phyloP scores from a whole-genome alignment of 768 basidiomycete species.

The Podaxis pistillaris region DNA sequence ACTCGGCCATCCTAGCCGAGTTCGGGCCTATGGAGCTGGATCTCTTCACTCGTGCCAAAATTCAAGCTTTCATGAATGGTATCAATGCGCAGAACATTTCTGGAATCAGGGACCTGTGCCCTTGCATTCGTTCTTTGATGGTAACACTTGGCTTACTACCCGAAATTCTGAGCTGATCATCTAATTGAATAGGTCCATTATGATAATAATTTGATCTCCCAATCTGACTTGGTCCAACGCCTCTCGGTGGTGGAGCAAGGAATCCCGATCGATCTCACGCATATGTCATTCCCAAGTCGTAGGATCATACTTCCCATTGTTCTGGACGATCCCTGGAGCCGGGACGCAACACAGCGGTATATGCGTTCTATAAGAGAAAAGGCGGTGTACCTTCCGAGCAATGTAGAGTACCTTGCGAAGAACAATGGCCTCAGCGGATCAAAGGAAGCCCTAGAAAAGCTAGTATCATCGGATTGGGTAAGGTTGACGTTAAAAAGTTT shows the following conservation, averaged over 20 bases:
- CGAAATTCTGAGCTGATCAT: not conserved
- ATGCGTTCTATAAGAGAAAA: conserved; percentile 51
- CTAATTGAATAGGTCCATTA: conserved; percentile 43
- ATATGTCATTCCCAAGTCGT: conserved; percentile 48
- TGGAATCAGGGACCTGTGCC: conserved; percentile 42
- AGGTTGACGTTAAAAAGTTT: not conserved
- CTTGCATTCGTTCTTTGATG: conserved; percentile 59
- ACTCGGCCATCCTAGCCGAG: conserved; percentile 61
- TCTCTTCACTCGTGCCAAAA: conserved; percentile 50
- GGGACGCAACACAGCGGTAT: conserved; percentile 56
- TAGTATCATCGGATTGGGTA: conserved; percentile 53
- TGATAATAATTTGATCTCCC: conserved; percentile 40
- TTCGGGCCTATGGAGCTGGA: conserved; percentile 57
- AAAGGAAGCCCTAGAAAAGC: conserved; percentile 41
- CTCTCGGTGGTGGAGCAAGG: conserved; percentile 37
- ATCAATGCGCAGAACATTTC: conserved; percentile 29
- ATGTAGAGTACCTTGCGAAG: conserved; percentile 62
- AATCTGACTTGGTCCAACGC: conserved; percentile 38
- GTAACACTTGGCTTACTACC: conserved; percentile 25
- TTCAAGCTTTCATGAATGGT: conserved; percentile 52
- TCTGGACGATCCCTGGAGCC: conserved; percentile 57
- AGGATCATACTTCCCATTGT: conserved; percentile 60
- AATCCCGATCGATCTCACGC: conserved; percentile 37
- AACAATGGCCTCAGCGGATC: conserved; percentile 55
- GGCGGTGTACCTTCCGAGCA: conserved; percentile 68